Evolutionary conservation across 306 rosid genomes (phyloP).

Genomic region (Cicer bijugum): DNA sequence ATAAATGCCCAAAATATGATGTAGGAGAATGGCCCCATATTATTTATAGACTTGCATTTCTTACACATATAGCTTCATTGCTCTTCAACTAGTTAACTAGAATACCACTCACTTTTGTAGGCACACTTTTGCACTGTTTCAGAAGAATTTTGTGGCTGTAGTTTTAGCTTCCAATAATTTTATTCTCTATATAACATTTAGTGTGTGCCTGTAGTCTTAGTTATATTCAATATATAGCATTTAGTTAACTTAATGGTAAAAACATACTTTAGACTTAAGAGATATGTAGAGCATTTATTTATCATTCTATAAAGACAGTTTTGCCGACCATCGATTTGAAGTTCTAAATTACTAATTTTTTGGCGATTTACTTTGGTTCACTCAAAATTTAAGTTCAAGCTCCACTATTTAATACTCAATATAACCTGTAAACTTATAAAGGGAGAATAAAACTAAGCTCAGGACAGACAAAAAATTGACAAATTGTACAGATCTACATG

Average conservation of each 20-base stretch:
- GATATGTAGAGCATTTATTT: conserved; percentile 17
- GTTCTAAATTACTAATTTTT: conserved; percentile 1
- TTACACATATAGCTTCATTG: conserved; percentile 15
- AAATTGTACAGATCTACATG: conserved; percentile 21
- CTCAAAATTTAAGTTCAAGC: conserved; percentile 32
- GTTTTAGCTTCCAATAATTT: conserved; percentile 8
- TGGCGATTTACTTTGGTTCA: conserved; percentile 25
- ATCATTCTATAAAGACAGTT: conserved; percentile 1
- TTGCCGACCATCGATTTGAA: background rate
- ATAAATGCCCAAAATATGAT: conserved; percentile 18
- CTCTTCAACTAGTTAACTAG: conserved; percentile 27
- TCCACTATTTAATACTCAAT: conserved; percentile 3
- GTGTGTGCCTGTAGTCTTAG: background rate
- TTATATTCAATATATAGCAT: background rate
- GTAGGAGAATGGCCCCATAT: background rate
- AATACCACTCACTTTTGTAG: background rate
- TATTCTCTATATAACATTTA: background rate
- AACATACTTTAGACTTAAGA: conserved; percentile 2
- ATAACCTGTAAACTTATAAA: conserved; percentile 32
- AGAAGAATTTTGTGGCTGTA: background rate
- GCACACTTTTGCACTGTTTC: conserved; percentile 7
- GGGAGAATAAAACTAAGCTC: conserved; percentile 14
- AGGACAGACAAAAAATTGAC: background rate
- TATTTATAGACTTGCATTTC: conserved; percentile 15
- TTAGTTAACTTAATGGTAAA: background rate